Base-by-base conservation (phyloP, 306 rosid species). In the Citrullus amarus region DNA sequence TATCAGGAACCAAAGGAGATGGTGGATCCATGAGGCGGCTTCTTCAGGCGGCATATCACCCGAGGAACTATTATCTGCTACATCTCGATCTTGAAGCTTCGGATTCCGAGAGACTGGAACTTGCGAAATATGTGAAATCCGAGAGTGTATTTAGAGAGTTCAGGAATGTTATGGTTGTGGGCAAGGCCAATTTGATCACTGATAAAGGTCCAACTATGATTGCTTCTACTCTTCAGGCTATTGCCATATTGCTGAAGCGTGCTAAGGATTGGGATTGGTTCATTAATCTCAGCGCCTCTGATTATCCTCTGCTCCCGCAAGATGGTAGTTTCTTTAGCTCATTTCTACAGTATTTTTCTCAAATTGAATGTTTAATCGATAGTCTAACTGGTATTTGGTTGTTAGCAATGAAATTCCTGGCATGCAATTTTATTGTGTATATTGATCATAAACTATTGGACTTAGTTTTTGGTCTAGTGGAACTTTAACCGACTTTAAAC, bases 81-180 rank as follows among this genome's bases (percentile, higher is more conserved):
- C 99, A 92, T 81, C 93, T 95, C 43, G 98, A 95, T 92, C 86
- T 87, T 9, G 97, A 91, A 58, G 97, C 97, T 83, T 86, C 93
- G 12, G 96, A 89, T 32, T 85, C 62, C 1, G 99, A 91, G 75
- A 83, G 99, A 87, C 80, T 91, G 4, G 97, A 92, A 51, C 83
- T 95, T 6, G 97, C 95, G 13, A 88, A 91, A 80, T 86, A 69
- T 38, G 91, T 88, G 56, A 89, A 87, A 62, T 89, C 88, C 1
- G 94, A 89, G 83, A 53, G 3, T 11, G 85, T 78, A 9, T 58
- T 88, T 30, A 78, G 79, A 44, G 82, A 80, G 75, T 91, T 90
- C 78, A 76, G 96, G 87, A 95, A 95, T 54, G 97, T 89, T 44
- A 82, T 95, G 91, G 97, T 92, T 43, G 86, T 95, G 4, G 97